phyloP scores from a whole-genome alignment of 2,329 filamentous ascomycete species.

The Alternaria sp. region DNA sequence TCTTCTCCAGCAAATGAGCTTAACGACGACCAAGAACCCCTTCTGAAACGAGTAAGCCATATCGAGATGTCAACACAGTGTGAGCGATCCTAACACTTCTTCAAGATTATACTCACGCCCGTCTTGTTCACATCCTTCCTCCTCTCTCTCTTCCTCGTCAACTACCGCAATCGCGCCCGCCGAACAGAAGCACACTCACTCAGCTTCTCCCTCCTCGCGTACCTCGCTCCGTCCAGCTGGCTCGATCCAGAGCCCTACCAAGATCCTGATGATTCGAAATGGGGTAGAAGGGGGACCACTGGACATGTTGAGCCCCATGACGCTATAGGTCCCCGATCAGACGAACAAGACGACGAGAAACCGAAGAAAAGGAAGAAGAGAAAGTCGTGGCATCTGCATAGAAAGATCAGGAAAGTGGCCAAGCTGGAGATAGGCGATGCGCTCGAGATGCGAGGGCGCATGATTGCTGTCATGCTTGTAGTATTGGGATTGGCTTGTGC shows the following conservation, averaged over 20 bases:
- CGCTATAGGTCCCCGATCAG: slow-evolving; percentile 24
- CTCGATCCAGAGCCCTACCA: slow-evolving; percentile 57
- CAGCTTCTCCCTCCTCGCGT: slow-evolving; percentile 29
- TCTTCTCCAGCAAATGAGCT: slow-evolving; percentile 29
- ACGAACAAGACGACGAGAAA: neutral
- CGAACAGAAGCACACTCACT: slow-evolving; percentile 51
- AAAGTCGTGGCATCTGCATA: slow-evolving; percentile 50
- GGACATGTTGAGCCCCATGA: slow-evolving; percentile 34
- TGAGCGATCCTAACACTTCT: neutral
- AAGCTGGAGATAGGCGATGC: slow-evolving; percentile 70
- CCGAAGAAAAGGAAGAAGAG: slow-evolving; percentile 22
- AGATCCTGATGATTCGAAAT: slow-evolving; percentile 42
- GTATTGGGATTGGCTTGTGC: slow-evolving; percentile 24
- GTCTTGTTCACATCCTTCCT: slow-evolving; percentile 71
- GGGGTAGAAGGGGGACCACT: slow-evolving; percentile 23
- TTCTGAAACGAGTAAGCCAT: slow-evolving; percentile 35
- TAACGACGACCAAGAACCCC: slow-evolving; percentile 29
- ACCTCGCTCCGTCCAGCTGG: slow-evolving; percentile 35
- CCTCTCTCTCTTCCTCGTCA: slow-evolving; percentile 69
- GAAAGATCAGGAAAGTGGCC: slow-evolving; percentile 64
- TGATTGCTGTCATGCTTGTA: slow-evolving; percentile 62
- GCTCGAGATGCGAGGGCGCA: slow-evolving; percentile 64
- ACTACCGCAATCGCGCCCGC: slow-evolving; percentile 63
- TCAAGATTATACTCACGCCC: slow-evolving; percentile 65
- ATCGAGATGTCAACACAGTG: neutral